Base-by-base conservation (phyloP, 768 basidiomycete genomes). In the Serpula lacrymans region DNA sequence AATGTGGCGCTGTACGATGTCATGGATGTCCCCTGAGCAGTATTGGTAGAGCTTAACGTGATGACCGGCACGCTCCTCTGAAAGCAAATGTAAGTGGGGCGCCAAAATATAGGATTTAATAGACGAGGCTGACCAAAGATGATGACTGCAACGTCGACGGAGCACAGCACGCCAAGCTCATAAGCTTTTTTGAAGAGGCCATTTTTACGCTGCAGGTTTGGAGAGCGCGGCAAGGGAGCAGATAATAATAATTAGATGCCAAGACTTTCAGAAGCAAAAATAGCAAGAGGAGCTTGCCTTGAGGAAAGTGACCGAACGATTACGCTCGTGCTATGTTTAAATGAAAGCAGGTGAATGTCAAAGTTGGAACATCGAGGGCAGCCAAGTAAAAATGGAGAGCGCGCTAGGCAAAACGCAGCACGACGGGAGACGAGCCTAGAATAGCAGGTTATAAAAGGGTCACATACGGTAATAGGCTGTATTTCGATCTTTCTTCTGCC, bases 171-270 rank as follows among this genome's bases (percentile, higher is more conserved):
- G n/a, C 87, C 88, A 46, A 91, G 83, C 64, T 90, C 88, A 56
- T 89, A 89, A 0, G 88, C 88, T 57, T 90, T 90, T 64, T 90
- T 89, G 81, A 91, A 90, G 48, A 91, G 80, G 4, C 88, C 88
- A 45, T 88, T 88, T 71, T 90, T 89, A 53, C 88, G 79, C 88
- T 90, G 66, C 32, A 50, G 45, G 52, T n/a, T n/a, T 33, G 39
- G 45, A 49, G 51, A 34, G 37, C 25, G 40, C 47, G 37, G 39
- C 37, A 33, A 43, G 39, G 36, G 51, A 42, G 50, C 54, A 48
- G 45, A 62, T 54, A 55, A 64, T 59, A 64, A 71, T 64, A 67
- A 52, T 41, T 43, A 43, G 39, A 52, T 55, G 65, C 65, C 61
- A 67, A 64, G 64, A 50, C 52, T 27, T 42, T 49, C 37, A 41